phyloP scores from a whole-genome alignment of 768 basidiomycete genomes.

The Lactarius hengduanensis region DNA sequence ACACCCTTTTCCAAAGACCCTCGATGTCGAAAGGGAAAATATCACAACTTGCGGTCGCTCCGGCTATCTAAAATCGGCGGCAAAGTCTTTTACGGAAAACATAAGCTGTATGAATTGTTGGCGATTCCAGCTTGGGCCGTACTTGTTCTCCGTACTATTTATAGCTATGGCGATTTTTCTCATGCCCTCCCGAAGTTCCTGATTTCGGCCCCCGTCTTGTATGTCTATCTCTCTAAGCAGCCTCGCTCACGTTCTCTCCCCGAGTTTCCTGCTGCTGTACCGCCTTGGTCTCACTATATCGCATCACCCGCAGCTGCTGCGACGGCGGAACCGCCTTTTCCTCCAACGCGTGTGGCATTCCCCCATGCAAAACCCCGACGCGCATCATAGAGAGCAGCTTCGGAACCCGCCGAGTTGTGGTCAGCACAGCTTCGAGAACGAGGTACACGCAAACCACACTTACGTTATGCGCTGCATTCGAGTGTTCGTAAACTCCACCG shows the following conservation, averaged over 20 bases:
- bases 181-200: neutral
- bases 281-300: slow-evolving; percentile 35
- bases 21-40: neutral
- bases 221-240: neutral
- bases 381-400: slow-evolving; percentile 59
- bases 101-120: no score
- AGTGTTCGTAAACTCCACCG: slow-evolving; percentile 86
- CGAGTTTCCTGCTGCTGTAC: slow-evolving; percentile 32
- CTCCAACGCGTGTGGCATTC: slow-evolving; percentile 48
- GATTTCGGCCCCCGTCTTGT: neutral
- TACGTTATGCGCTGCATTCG: slow-evolving; percentile 83
- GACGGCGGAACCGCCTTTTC: slow-evolving; percentile 47
- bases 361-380: slow-evolving; percentile 53
- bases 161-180: neutral
- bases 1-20: neutral
- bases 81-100: neutral
- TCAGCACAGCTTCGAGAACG: slow-evolving; percentile 4
- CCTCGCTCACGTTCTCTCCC: slow-evolving; percentile 34
- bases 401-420: neutral
- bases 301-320: slow-evolving; percentile 46
- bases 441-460: slow-evolving; percentile 30
- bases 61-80: neutral
- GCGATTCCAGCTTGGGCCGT: no score
- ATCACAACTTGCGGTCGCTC: neutral
- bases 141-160: neutral